Base-by-base conservation (phyloP, 352 stramenopile species). In the Pythium plurisporium region DNA sequence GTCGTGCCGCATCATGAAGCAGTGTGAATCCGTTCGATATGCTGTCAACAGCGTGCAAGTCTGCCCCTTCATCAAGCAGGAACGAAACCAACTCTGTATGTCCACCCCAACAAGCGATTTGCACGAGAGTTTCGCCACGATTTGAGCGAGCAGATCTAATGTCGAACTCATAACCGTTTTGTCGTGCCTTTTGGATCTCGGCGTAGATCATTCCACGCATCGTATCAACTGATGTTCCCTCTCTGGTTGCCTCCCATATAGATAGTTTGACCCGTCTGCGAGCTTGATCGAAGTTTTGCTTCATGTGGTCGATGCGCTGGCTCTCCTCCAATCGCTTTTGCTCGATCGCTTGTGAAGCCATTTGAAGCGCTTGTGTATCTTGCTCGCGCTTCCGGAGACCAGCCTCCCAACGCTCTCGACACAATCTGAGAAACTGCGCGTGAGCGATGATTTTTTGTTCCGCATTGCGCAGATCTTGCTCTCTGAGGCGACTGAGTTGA, bases 51-150 rank as follows among this genome's bases (percentile, higher is more conserved):
- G 60, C 65, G 33, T 76, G 51, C 10, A 82, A 52, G 62, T 84
- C 66, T 3, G 74, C 77, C 9, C 74, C 78, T 74, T 89, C 74
- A 17, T 79, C 73, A 14, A 89, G 37, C 10, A 89, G 77, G 38
- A 76, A 89, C 9, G 38, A 51, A 10, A 87, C 69, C 12, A 91
- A 55, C 27, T 86, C 60, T 66, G 84, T 40, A 33, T 88, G 78
- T 0, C 77, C 80, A 66, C 65, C 85, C 80, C 80, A 90, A 23
- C 80, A 90, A 14, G 80, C 78, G 20, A 87, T 83, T 38, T 88
- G 76, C 9, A 90, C 64, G 10, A 90, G 55, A 20, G 76, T 82
- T 48, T 85, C 76, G 20, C 78, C 78, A 7, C 70, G 71, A 25
- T 82, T 69, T 0, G 80, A 87, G 10, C 70, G 64, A 20, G 76